A percentile compares a stretch with the other conserved stretches of the same genome.
Conservation (phyloP, 805 yeast genomes). For the Candida michaelii region DNA sequence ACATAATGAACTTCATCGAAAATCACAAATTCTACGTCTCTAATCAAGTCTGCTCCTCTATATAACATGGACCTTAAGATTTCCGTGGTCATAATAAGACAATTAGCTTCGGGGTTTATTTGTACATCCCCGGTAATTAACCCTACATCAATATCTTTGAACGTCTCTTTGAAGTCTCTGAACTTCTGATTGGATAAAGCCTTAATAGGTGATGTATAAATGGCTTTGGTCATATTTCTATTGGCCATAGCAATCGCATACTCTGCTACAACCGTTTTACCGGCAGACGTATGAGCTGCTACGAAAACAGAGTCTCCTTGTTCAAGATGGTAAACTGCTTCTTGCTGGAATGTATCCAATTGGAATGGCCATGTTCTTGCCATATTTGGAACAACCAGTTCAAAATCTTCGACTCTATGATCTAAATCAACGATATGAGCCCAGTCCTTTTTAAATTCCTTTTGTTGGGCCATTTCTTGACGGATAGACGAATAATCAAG, state of each 20-base stretch:
- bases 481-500: constrained; percentile 30
- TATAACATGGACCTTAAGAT: constrained; percentile 95
- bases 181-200: constrained; percentile 89
- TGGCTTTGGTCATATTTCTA: constrained; percentile 94
- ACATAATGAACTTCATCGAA: constrained; percentile 98
- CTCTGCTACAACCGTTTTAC: constrained; percentile 97
- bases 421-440: constrained; percentile 92
- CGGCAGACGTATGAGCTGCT: constrained; percentile 98
- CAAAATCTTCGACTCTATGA: constrained; percentile 79
- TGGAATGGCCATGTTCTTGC: constrained; percentile 96
- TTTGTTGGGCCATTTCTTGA: constrained; percentile 23
- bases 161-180: constrained; percentile 79
- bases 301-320: constrained; percentile 98
- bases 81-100: constrained; percentile 98
- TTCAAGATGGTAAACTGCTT: constrained; percentile 93
- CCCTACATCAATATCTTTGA: constrained; percentile 84
- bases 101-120: constrained; percentile 96
- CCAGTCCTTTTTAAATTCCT: constrained; percentile 62
- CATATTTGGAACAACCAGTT: constrained; percentile 86
- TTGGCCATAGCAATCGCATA: constrained; percentile 97
- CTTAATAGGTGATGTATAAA: constrained; percentile 93
- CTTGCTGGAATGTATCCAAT: constrained; percentile 92
- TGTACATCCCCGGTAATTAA: constrained; percentile 97
- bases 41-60: constrained; percentile 95
- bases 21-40: constrained; percentile 98